Conservation (phyloP, 805 yeast genomes). For the Scheffersomyces amazonensis region DNA sequence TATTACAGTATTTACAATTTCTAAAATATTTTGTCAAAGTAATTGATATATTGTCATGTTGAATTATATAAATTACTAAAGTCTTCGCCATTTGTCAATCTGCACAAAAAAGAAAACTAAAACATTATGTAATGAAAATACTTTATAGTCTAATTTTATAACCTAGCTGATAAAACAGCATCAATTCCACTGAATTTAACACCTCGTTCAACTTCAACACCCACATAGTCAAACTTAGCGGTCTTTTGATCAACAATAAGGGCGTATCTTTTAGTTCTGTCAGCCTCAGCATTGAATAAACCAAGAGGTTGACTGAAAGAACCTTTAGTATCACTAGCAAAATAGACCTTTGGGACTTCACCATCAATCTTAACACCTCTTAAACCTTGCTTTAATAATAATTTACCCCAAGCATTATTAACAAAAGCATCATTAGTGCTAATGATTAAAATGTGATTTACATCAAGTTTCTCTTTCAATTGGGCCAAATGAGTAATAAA, state of each 20-base stretch:
- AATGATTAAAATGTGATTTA: conserved; percentile 31
- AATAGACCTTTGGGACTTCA: conserved; percentile 25
- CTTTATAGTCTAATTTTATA: neutral
- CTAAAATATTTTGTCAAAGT: too few relatives aligned
- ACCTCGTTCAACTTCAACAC: conserved; percentile 29
- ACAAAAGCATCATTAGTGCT: conserved; percentile 44
- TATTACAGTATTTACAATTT: too few relatives aligned
- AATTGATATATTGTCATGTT: too few relatives aligned
- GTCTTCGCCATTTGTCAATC: too few relatives aligned
- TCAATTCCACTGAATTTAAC: conserved; percentile 36
- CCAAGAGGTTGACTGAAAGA: conserved; percentile 23
- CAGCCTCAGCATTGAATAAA: conserved; percentile 31
- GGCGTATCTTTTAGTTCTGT: conserved; percentile 41
- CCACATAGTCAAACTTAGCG: conserved; percentile 30
- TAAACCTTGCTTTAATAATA: conserved; percentile 26
- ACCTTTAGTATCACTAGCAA: conserved; percentile 41
- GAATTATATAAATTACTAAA: too few relatives aligned
- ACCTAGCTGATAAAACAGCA: conserved; percentile 26
- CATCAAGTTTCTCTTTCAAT: conserved; percentile 24
- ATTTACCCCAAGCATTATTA: conserved; percentile 43
- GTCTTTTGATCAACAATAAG: conserved; percentile 26
- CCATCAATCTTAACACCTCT: conserved; percentile 12
- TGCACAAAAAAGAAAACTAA: too few relatives aligned
- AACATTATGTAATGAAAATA: too few relatives aligned
- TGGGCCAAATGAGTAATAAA: conserved; percentile 25